Evolutionary conservation across 1,284 basidiomycete species (phyloP).

Genomic region (Thecaphora frezii): DNA sequence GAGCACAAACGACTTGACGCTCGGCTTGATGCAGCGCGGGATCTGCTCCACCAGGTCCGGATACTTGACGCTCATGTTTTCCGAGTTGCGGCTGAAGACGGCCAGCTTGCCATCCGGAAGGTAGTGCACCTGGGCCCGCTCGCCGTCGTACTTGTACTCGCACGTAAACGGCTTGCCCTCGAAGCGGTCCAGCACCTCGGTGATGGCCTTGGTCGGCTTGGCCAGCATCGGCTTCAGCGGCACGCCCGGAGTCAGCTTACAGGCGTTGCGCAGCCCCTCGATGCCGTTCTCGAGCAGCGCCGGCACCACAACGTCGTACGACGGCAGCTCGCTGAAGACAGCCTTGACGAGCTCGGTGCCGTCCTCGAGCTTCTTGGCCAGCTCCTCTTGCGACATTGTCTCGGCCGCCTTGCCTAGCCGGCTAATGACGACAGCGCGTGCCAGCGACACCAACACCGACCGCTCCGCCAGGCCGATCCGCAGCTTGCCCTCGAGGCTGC

Average conservation of each 20-base stretch:
- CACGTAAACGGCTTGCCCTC: constrained; percentile 95
- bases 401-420: constrained; percentile 64
- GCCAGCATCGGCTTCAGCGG: constrained; percentile 99
- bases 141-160: constrained; percentile 99
- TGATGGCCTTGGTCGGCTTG: constrained; percentile 98
- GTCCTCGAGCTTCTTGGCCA: constrained; percentile 76
- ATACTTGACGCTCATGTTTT: constrained; percentile 99
- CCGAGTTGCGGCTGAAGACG: constrained; percentile 94
- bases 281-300: constrained; percentile 81
- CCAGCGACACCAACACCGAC: constrained; percentile 64
- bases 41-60: constrained; percentile 93
- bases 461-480: constrained; percentile 95
- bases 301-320: constrained; percentile 91
- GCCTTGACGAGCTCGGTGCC: constrained; percentile 79
- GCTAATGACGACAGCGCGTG: constrained; percentile 45
- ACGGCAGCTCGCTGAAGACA: constrained; percentile 93
- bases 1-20: constrained; percentile 83
- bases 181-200: constrained; percentile 96
- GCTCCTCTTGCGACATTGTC: constrained; percentile 67
- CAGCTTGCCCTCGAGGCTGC: constrained; percentile 93
- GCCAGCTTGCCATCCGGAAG: constrained; percentile 63
- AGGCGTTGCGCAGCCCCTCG: constrained; percentile 70
- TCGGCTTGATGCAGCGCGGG: constrained; percentile 68
- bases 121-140: constrained; percentile 74
- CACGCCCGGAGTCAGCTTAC: constrained; percentile 87